phyloP scores from a whole-genome alignment of 176 grass and related monocot genomes.

The Elaeis guineensis region DNA sequence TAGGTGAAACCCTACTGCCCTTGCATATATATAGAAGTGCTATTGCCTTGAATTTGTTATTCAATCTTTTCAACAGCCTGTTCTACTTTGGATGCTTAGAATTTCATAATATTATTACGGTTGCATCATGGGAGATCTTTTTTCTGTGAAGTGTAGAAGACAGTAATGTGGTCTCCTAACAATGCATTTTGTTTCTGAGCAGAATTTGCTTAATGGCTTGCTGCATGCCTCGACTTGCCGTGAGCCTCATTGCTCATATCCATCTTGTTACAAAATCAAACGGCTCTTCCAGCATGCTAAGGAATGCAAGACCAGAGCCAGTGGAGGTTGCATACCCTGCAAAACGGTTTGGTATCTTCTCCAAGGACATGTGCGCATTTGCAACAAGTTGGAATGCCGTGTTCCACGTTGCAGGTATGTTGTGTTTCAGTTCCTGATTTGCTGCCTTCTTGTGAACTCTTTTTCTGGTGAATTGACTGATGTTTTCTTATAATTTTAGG shows the following conservation, averaged over 20 bases:
- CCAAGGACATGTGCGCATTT: slow-evolving; percentile 21
- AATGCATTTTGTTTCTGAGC: slow-evolving; percentile 7
- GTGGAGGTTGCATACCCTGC: slow-evolving; percentile 49
- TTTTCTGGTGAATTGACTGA: too few species aligned
- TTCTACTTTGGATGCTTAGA: too few species aligned
- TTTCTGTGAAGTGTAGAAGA: too few species aligned
- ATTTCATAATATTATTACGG: too few species aligned
- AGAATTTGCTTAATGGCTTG: slow-evolving; percentile 51
- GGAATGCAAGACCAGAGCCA: slow-evolving; percentile 31
- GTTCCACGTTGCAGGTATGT: slow-evolving; percentile 20
- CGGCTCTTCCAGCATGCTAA: slow-evolving; percentile 61
- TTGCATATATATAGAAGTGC: too few species aligned
- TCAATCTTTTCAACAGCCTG: too few species aligned
- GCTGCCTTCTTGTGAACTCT: too few species aligned
- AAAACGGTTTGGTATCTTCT: slow-evolving; percentile 69
- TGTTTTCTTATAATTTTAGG: too few species aligned
- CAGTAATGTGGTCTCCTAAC: too few species aligned
- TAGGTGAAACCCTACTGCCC: too few species aligned
- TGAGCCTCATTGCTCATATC: slow-evolving; percentile 30
- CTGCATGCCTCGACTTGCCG: slow-evolving; percentile 64
- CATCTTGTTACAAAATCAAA: slow-evolving; percentile 48
- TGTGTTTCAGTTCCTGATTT: background rate
- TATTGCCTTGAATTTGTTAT: too few species aligned
- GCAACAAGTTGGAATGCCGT: slow-evolving; percentile 8
- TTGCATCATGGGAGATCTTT: slow-evolving; percentile 8